These are phyloP conservation scores for Ceratocystis destructans DNA, from an alignment of 2,329 filamentous ascomycete species.

Conservation along the genomic window DNA sequence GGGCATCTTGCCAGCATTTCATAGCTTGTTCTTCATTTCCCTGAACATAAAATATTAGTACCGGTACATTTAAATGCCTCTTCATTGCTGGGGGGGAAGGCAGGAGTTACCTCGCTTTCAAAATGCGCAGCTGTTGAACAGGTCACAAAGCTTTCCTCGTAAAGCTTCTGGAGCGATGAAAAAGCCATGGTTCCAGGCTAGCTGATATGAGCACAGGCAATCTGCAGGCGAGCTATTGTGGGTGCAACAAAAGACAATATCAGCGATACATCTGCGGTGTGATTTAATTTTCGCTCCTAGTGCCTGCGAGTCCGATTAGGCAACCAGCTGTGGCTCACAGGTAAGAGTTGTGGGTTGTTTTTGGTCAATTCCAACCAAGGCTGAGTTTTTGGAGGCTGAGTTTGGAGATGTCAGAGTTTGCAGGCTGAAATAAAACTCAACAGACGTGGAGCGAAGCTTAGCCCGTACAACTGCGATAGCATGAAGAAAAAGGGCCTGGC, in stretches of 20 bases:
- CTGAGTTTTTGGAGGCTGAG: background rate
- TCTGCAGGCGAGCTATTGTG: background rate
- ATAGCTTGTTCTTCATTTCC: constrained; percentile 85
- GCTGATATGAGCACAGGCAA: background rate
- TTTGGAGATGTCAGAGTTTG: background rate
- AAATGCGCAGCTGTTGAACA: constrained; percentile 96
- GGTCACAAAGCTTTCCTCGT: constrained; percentile 88
- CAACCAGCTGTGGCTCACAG: background rate
- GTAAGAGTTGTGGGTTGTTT: background rate
- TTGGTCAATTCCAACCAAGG: too few species aligned
- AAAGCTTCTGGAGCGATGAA: constrained; percentile 82
- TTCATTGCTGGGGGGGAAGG: constrained; percentile 1
- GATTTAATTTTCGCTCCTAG: background rate
- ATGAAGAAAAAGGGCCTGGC: background rate
- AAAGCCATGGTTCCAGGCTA: constrained; percentile 33
- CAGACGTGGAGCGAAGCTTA: background rate
- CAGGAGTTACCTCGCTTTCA: constrained; percentile 59
- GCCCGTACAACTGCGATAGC: background rate
- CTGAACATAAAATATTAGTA: constrained; percentile 32
- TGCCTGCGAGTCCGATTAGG: background rate
- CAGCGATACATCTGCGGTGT: background rate
- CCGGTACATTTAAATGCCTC: background rate
- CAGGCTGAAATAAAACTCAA: constrained; percentile 1
- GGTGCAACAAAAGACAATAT: background rate
- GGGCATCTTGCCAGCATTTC: constrained; percentile 75